These are phyloP conservation scores for Irpex lacteus DNA, from an alignment of 1,284 basidiomycete species.

Conservation along the genomic window DNA sequence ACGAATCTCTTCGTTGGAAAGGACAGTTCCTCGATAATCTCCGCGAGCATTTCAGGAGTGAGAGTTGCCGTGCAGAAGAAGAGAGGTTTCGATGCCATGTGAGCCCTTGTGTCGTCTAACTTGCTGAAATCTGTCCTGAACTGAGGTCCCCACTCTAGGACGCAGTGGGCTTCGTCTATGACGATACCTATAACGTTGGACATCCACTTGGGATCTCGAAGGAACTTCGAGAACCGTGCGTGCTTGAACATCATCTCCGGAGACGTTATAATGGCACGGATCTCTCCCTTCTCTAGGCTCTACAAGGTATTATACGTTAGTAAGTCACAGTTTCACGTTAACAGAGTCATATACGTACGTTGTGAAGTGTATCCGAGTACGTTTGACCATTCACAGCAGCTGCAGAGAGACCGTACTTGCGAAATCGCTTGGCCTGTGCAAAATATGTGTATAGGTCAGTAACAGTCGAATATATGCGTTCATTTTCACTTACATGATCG, in stretches of 20 bases:
- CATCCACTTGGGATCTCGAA: no score
- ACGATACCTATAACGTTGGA: no score
- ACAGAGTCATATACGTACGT: neutral
- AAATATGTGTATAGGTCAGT: no score
- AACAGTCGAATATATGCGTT: no score
- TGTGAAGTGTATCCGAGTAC: neutral
- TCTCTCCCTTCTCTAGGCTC: neutral
- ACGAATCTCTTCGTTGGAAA: no score
- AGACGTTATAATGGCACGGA: neutral
- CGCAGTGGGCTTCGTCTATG: constrained; percentile 35
- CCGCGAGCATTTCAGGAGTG: no score
- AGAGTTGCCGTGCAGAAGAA: constrained; percentile 21
- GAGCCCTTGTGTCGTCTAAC: no score
- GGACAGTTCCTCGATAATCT: no score
- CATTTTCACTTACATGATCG: neutral
- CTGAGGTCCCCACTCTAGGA: no score
- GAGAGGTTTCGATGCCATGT: constrained; percentile 11
- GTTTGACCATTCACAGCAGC: neutral
- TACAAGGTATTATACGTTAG: no score
- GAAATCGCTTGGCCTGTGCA: neutral
- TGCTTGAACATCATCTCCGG: neutral
- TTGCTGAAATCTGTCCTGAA: no score
- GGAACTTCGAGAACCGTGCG: constrained; percentile 22
- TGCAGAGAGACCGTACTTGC: neutral
- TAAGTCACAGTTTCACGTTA: no score